phyloP scores from a whole-genome alignment of 2,329 filamentous ascomycete genomes.

The Penicillium griseofulvum region DNA sequence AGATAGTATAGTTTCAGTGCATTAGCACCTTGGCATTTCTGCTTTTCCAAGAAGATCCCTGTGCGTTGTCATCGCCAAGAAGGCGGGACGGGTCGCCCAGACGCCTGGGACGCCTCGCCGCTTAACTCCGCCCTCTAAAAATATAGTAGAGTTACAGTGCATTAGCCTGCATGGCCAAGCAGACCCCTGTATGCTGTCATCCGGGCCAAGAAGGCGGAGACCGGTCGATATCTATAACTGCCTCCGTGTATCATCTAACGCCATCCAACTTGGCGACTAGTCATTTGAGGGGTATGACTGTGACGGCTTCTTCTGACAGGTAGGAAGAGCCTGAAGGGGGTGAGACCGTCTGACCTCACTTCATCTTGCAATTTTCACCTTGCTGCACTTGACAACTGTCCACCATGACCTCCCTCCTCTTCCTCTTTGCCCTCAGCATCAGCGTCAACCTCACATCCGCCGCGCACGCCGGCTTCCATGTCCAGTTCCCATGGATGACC shows the following conservation, averaged over 20 bases:
- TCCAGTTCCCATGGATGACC: constrained; percentile 3
- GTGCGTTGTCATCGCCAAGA: not conserved
- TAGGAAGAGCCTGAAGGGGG: not conserved
- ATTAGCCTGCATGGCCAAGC: not conserved
- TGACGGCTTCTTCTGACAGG: not conserved
- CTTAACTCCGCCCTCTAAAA: not conserved
- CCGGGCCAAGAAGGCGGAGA: not conserved
- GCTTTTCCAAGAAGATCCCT: not conserved
- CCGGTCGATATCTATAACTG: not conserved
- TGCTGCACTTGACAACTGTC: not conserved
- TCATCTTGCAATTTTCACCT: not conserved
- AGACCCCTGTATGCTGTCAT: not conserved
- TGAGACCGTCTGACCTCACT: not conserved
- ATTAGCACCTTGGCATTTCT: not conserved
- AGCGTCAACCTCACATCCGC: not conserved
- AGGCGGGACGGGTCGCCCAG: not conserved
- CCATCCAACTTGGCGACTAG: not conserved
- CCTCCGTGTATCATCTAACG: not conserved
- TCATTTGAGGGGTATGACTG: not conserved
- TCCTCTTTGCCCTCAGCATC: not conserved
- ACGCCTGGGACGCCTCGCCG: not conserved
- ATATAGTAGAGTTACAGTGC: not conserved
- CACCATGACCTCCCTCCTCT: not conserved
- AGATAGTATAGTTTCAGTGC: not conserved
- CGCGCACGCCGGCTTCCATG: constrained; percentile 2